Conservation (phyloP, 768 basidiomycete species). For the Zangia roseola region DNA sequence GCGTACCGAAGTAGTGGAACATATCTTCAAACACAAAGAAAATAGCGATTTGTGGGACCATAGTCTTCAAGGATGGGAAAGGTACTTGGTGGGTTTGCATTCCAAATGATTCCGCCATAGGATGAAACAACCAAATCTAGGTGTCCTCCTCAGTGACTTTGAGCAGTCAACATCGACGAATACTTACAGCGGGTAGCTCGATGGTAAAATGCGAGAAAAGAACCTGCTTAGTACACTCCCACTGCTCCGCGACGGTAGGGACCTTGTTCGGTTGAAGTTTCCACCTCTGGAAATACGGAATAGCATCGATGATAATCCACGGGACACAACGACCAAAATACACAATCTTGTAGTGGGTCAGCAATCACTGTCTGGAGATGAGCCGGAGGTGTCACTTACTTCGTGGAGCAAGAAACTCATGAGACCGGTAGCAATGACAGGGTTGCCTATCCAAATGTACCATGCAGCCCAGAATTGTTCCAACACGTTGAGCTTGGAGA, state of each 20-base stretch:
- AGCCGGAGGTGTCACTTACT: conserved; percentile 44
- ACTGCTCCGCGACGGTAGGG: conserved; percentile 80
- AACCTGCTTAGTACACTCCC: conserved; percentile 94
- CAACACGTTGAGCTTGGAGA: conserved; percentile 59
- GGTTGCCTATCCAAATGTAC: conserved; percentile 87
- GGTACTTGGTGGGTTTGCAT: conserved; percentile 94
- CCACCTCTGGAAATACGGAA: conserved; percentile 92
- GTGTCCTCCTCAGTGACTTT: neutral
- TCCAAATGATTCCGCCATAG: conserved; percentile 80
- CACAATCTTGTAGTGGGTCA: conserved; percentile 57
- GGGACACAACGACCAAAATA: conserved; percentile 96
- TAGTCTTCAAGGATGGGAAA: conserved; percentile 69
- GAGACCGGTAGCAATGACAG: conserved; percentile 88
- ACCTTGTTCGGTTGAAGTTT: conserved; percentile 89
- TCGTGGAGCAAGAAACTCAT: conserved; percentile 94
- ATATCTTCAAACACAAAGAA: conserved; percentile 97
- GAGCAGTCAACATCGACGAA: neutral
- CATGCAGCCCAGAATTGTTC: conserved; percentile 84
- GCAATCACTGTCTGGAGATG: neutral
- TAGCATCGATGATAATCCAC: conserved; percentile 93
- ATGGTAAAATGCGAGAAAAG: conserved; percentile 94
- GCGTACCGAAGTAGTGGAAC: conserved; percentile 84
- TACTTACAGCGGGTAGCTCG: conserved; percentile 81
- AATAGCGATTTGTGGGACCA: conserved; percentile 74
- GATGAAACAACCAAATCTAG: conserved; percentile 91